Base-by-base conservation (phyloP, 2,329 filamentous ascomycete species). In the Lachnellula suecica region DNA sequence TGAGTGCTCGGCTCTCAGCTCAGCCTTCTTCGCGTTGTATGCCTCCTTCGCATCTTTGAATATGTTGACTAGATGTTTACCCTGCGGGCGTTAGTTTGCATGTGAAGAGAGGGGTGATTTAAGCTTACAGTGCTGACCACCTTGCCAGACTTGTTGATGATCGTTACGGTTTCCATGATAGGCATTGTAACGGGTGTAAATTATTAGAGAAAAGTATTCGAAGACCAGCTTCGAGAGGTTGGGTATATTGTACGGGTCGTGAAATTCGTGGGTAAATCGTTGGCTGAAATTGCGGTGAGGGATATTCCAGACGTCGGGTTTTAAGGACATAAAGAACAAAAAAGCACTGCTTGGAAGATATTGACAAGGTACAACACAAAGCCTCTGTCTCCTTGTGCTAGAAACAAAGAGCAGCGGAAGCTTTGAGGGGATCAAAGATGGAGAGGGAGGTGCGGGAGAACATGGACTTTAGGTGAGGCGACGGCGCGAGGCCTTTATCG, bases 31-130 rank as follows among this genome's bases (percentile, higher is more conserved):
- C 66, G 96, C 90, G 52, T 86, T 81, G 72, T 97, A 97, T 53
- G 89, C 89, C 49, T 86, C 84, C 68, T 90, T 91, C 58, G 92
- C 93, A 68, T 97, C 91, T 70, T 91, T 96, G 79, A 96, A 95
- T 66, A 97, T 87, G 68, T 85, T 87, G 66, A 95, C 82, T 22
- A 97, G 77, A 63, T 96, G 89, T 73, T 95, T 96, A 66, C 91
- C 91, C 91, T 95, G 66, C 31, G n/a, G 25, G 24, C 27, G 46
- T 66, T 53, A 61, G 49, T 49, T 19, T 31, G 11, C 8, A 55
- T 45, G 41, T 47, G 42, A 38, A 48, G 27, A 49, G 52, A 19
- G 27, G 25, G 44, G 38, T 34, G 53, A 43, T 44, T 43, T 7
- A 47, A 53, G 58, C 87, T 70, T 78, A 92, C 90, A 54, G 87